Evolutionary conservation across 495 filamentous ascomycete genomes (phyloP).

Genomic region (Hypoxylon fuscum): DNA sequence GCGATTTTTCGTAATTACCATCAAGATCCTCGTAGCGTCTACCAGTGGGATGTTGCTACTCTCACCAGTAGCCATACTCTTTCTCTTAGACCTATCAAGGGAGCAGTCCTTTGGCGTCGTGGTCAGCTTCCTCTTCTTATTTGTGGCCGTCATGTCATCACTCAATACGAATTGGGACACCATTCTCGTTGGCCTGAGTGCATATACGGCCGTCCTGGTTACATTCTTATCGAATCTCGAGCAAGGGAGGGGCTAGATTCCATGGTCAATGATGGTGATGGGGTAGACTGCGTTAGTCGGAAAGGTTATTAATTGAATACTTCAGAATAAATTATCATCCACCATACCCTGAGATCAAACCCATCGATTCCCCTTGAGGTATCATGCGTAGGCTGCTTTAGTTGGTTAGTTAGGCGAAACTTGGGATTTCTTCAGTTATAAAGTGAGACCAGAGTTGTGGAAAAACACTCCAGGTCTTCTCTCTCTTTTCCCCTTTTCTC

Average conservation of each 20-base stretch:
- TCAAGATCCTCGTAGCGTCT: slow-evolving; percentile 9
- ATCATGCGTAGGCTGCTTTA: no score
- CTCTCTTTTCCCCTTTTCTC: no score
- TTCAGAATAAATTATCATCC: no score
- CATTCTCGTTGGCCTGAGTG: slow-evolving; percentile 15
- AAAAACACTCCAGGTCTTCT: no score
- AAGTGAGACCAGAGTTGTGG: no score
- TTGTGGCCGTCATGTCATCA: slow-evolving; percentile 3
- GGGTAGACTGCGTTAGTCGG: no score
- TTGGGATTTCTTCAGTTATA: no score
- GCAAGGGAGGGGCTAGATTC: slow-evolving; percentile 1
- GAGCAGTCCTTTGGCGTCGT: slow-evolving; percentile 10
- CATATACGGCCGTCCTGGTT: slow-evolving; percentile 20
- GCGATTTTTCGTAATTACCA: not conserved
- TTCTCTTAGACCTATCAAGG: slow-evolving; percentile 10
- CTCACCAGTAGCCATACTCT: slow-evolving; percentile 20
- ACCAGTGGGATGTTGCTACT: slow-evolving; percentile 11
- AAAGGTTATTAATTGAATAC: no score
- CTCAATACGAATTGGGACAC: slow-evolving; percentile 17
- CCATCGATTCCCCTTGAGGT: no score
- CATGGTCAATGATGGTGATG: no score
- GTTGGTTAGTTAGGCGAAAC: no score
- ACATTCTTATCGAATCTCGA: slow-evolving; percentile 22
- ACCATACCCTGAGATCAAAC: no score
- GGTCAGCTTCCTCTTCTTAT: slow-evolving; percentile 7